These are phyloP conservation scores for Agrocybe praecox DNA, from an alignment of 768 basidiomycete genomes.

Conservation along the genomic window DNA sequence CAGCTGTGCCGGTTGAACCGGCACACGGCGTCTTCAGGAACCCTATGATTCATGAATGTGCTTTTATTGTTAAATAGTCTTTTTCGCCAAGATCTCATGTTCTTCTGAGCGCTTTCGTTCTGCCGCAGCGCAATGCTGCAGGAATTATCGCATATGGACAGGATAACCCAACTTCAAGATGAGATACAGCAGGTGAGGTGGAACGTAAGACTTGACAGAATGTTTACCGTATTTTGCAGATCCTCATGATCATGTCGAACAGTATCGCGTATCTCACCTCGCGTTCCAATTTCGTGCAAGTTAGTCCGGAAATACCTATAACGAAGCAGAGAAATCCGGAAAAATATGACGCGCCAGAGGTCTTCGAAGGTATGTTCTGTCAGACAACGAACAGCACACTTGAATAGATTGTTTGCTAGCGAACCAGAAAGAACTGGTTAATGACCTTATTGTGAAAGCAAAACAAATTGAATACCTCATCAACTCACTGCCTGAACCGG, in stretches of 20 bases:
- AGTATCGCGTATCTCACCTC: slow-evolving; percentile 80
- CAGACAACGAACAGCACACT: not conserved
- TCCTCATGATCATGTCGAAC: slow-evolving; percentile 87
- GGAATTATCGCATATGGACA: slow-evolving; percentile 93
- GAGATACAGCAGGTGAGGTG: slow-evolving; percentile 79
- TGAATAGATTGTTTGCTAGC: slow-evolving; percentile 39
- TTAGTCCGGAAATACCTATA: slow-evolving; percentile 79
- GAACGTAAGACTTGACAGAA: not conserved
- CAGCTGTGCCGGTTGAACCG: not conserved
- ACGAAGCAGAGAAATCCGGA: slow-evolving; percentile 78
- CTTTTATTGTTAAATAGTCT: not conserved
- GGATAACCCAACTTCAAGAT: slow-evolving; percentile 94
- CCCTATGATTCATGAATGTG: not conserved
- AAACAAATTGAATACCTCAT: slow-evolving; percentile 90
- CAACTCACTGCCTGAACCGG: slow-evolving; percentile 75
- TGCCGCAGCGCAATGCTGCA: slow-evolving; percentile 81
- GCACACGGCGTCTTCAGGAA: not conserved
- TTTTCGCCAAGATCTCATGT: slow-evolving; percentile 11
- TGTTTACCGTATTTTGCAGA: slow-evolving; percentile 37
- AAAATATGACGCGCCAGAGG: slow-evolving; percentile 70
- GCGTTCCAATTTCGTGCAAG: slow-evolving; percentile 75
- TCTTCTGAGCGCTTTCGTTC: slow-evolving; percentile 14
- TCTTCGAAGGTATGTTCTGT: slow-evolving; percentile 64
- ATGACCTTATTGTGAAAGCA: slow-evolving; percentile 82
- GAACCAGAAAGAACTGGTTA: slow-evolving; percentile 82